Percentiles rank a stretch among this genome's conserved stretches.
These are phyloP conservation scores for Vachellia collinsii DNA, from an alignment of 306 rosid species.

Conservation along the genomic window DNA sequence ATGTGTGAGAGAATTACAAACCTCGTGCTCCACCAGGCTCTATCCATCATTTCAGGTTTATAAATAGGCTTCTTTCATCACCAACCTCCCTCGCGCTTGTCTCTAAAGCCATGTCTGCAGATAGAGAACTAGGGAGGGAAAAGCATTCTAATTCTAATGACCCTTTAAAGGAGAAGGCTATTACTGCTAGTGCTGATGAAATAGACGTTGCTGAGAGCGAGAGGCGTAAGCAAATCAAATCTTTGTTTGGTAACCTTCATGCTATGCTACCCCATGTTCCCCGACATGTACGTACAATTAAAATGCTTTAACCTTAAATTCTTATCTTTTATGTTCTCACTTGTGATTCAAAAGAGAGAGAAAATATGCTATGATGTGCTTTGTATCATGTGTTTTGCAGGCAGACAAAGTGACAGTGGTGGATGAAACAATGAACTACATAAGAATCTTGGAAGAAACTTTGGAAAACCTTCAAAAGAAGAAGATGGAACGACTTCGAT, in stretches of 20 bases:
- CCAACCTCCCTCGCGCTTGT: background rate
- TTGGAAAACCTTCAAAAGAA: background rate
- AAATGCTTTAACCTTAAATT: background rate
- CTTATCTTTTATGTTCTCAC: too few species aligned
- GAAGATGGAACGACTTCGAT: background rate
- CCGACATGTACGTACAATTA: background rate
- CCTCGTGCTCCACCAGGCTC: background rate
- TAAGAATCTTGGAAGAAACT: background rate
- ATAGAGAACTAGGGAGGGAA: background rate
- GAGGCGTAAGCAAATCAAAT: background rate
- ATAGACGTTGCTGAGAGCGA: constrained; percentile 27
- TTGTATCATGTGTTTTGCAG: background rate
- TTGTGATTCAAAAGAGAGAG: too few species aligned
- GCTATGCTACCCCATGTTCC: constrained; percentile 1
- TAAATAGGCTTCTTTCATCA: constrained; percentile 42
- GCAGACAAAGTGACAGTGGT: background rate
- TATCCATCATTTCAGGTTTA: constrained; percentile 39
- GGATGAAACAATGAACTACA: constrained; percentile 1
- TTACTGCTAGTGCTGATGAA: background rate
- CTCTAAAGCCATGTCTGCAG: background rate
- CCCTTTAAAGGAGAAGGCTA: background rate
- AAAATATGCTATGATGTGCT: background rate
- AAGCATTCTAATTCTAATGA: background rate
- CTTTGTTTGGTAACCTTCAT: background rate
- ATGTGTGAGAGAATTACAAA: background rate